phyloP scores from a whole-genome alignment of 225 moss, liverwort and hornwort species.

The Polytrichum commune region DNA sequence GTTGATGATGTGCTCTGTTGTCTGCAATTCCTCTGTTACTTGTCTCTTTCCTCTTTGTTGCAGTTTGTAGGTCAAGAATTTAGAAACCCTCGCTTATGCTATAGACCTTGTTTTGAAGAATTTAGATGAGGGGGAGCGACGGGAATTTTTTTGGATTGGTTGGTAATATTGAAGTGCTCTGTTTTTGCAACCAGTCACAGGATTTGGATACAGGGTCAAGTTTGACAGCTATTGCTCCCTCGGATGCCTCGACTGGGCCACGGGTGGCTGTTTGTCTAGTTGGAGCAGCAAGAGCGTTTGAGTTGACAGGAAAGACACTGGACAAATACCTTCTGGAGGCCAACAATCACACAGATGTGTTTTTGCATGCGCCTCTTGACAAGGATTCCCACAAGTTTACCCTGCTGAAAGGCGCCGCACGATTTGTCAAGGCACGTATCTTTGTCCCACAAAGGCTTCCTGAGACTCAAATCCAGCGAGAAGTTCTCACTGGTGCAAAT shows the following conservation, averaged over 20 bases:
- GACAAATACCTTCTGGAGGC: constrained; percentile 56
- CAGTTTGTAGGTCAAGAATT: background rate
- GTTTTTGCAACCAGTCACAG: constrained; percentile 1
- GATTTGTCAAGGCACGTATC: constrained; percentile 54
- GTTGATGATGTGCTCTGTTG: background rate
- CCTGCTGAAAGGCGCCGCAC: constrained; percentile 48
- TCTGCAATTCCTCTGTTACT: constrained; percentile 5
- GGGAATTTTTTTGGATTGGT: background rate
- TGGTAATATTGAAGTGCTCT: background rate
- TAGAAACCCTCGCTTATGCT: background rate
- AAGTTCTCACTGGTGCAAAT: constrained; percentile 51
- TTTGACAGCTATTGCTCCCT: background rate
- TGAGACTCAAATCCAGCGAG: constrained; percentile 35
- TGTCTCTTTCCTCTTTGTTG: background rate
- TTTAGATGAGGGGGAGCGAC: background rate
- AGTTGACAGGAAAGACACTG: constrained; percentile 74
- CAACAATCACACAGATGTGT: constrained; percentile 63
- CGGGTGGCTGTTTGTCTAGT: constrained; percentile 89
- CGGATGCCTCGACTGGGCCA: constrained; percentile 2
- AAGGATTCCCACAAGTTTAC: constrained; percentile 69
- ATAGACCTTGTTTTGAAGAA: background rate
- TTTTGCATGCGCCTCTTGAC: constrained; percentile 77
- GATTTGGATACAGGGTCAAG: background rate
- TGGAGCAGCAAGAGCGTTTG: constrained; percentile 83
- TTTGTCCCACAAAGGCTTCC: constrained; percentile 48